Conservation (phyloP, 106 monocot genomes). For the Vanilla planifolia region DNA sequence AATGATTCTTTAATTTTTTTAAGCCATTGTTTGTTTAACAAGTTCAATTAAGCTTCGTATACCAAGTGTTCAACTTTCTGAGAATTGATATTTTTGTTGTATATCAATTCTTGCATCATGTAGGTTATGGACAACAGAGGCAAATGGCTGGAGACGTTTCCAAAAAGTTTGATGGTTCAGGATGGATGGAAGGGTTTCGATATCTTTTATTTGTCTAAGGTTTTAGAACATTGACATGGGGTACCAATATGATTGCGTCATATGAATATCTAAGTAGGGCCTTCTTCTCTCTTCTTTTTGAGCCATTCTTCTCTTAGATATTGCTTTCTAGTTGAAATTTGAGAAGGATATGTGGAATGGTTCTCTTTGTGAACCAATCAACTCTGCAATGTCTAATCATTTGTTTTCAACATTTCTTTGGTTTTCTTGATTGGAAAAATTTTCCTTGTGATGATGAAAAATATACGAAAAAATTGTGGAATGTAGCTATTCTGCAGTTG, state of each 20-base stretch:
- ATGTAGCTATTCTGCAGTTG: too few species aligned
- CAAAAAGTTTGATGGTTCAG: conserved; percentile 57
- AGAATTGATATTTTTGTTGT: too few species aligned
- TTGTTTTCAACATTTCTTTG: neutral
- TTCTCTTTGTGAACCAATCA: neutral
- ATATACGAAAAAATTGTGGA: neutral
- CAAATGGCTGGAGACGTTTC: conserved; percentile 46
- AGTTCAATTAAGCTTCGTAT: too few species aligned
- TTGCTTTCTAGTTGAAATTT: neutral
- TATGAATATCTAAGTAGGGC: conserved; percentile 80
- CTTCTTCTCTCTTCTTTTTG: conserved; percentile 2
- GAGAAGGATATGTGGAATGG: neutral
- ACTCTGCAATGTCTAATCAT: neutral
- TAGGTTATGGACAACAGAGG: conserved; percentile 56
- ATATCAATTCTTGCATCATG: neutral
- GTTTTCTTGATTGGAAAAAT: too few species aligned
- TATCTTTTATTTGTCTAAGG: conserved; percentile 77
- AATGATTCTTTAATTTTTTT: too few species aligned
- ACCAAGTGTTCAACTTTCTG: too few species aligned
- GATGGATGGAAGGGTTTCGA: conserved; percentile 89
- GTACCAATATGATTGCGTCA: conserved; percentile 75
- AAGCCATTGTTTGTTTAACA: too few species aligned
- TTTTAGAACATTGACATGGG: conserved; percentile 90
- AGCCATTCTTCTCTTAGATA: neutral
- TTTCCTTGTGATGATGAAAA: too few species aligned